Evolutionary conservation across 2,329 filamentous ascomycete genomes (phyloP), one percentile per base, ranked within the genome.

Genomic region (Eutypella sp.): DNA sequence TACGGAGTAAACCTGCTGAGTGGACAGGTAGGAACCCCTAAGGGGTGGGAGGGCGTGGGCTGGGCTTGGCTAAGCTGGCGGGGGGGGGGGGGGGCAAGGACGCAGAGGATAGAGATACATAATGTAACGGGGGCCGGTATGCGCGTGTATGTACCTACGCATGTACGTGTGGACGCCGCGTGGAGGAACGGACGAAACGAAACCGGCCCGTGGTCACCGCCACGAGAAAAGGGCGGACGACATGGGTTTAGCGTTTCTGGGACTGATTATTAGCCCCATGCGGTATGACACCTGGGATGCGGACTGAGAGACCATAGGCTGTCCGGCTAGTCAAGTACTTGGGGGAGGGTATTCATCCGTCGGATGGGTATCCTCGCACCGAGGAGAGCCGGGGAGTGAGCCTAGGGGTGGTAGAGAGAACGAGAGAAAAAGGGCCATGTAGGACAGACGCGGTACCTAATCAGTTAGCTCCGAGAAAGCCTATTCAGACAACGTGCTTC

Each of bases 211-310:
- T 11, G 19, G n/a, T 23, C 29, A 33, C 29, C 22, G 29, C 20
- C 22, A 34, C 19, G 16, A 33, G 41, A 24, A 42, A 11, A n/a
- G 19, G 13, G 11, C 11, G 18, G 36, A 49, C 48, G 48, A 45
- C 46, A 48, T 47, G 27, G 41, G 25, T 22, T 25, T 39, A 40
- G 23, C 40, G 27, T 4, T 18, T 33, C 13, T 25, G 23, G 16
- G 20, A 22, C 20, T 38, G 33, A 7, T 38, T 38, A 39, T 38
- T 13, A 37, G 33, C 36, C 18, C 15, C 24, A 22, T 20, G 31
- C 41, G 20, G 10, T 39, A 4, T 19, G 23, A 39, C n/a, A 15
- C 23, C 11, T 39, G 36, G 36, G 23, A 39, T 24, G 10, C 20
- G 7, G 19, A 23, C 19, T n/a, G 16, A 15, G 23, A 6, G 22